A percentile compares a stretch with the other conserved stretches of the same genome.
Evolutionary conservation across 257 asterid genomes (phyloP).

Genomic region (Nicotiana tomentosiformis): DNA sequence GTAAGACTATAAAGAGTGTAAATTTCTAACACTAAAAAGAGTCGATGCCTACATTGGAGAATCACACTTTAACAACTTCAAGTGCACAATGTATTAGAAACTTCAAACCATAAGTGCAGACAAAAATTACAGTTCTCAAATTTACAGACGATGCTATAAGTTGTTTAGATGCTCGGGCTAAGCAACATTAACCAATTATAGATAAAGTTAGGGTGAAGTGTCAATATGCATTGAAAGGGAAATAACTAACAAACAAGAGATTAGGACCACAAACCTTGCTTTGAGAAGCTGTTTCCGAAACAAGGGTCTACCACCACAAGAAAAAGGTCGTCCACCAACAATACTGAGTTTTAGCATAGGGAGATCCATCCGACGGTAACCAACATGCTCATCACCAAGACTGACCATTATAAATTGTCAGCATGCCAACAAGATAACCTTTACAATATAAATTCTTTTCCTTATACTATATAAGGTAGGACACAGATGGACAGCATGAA

Average conservation of each 20-base stretch:
- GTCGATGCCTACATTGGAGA: background rate
- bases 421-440: background rate
- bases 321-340: conserved; percentile 96
- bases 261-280: conserved; percentile 47
- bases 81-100: background rate
- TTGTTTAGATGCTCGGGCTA: background rate
- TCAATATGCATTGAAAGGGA: background rate
- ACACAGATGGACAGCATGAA: background rate
- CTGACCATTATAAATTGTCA: conserved; percentile 36
- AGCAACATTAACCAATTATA: background rate
- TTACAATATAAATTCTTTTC: background rate
- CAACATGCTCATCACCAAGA: conserved; percentile 91
- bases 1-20: background rate
- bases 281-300: conserved; percentile 57
- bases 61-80: background rate
- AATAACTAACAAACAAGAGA: background rate
- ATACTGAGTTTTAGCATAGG: conserved; percentile 61
- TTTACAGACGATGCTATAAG: background rate
- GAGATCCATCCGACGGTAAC: conserved; percentile 62
- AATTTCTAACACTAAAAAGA: background rate
- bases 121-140: background rate
- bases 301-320: conserved; percentile 66
- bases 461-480: background rate
- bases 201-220: background rate
- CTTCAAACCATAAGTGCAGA: background rate